A percentile compares a stretch with the other conserved stretches of the same genome.
Evolutionary conservation across 2,329 filamentous ascomycete genomes (phyloP).

Genomic region (Stemphylium lycopersici): DNA sequence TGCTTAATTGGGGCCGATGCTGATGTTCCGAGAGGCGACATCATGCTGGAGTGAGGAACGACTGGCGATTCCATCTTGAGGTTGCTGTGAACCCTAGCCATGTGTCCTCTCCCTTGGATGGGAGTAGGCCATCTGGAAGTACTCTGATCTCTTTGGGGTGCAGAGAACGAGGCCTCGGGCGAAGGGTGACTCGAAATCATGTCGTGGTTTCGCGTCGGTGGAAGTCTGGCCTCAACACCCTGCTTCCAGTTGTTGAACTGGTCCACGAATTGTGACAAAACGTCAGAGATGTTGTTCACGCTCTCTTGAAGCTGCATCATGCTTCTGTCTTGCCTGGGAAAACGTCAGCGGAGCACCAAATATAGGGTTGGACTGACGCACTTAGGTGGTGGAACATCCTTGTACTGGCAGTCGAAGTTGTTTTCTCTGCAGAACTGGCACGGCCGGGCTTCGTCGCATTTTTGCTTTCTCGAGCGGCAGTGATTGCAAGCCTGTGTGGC

Average conservation of each 20-base stretch:
- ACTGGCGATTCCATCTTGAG: conserved; percentile 45
- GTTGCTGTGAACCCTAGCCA: conserved; percentile 37
- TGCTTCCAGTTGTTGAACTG: conserved; percentile 45
- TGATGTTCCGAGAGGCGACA: conserved; percentile 33
- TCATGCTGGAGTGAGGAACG: conserved; percentile 33
- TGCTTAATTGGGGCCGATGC: conserved; percentile 42
- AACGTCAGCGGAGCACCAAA: conserved; percentile 24
- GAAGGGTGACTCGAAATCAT: conserved; percentile 35
- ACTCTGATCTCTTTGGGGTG: conserved; percentile 33
- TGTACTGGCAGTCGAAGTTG: conserved; percentile 81
- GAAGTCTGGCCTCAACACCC: conserved; percentile 38
- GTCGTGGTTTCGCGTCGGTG: conserved; percentile 20
- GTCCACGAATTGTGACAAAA: conserved; percentile 36
- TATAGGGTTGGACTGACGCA: conserved; percentile 53
- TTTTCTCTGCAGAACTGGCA: conserved; percentile 79
- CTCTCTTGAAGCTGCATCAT: conserved; percentile 57
- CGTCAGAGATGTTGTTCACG: conserved; percentile 48
- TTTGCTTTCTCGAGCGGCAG: conserved; percentile 30
- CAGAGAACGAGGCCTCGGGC: conserved; percentile 35
- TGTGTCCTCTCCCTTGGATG: conserved; percentile 33
- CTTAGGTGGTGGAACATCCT: conserved; percentile 91
- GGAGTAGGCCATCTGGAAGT: conserved; percentile 39
- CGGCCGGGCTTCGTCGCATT: conserved; percentile 46
- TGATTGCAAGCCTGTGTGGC: conserved; percentile 69
- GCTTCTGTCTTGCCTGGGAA: conserved; percentile 54